These are phyloP conservation scores for Puccinia horiana DNA, from an alignment of 1,284 basidiomycete species.

Conservation along the genomic window DNA sequence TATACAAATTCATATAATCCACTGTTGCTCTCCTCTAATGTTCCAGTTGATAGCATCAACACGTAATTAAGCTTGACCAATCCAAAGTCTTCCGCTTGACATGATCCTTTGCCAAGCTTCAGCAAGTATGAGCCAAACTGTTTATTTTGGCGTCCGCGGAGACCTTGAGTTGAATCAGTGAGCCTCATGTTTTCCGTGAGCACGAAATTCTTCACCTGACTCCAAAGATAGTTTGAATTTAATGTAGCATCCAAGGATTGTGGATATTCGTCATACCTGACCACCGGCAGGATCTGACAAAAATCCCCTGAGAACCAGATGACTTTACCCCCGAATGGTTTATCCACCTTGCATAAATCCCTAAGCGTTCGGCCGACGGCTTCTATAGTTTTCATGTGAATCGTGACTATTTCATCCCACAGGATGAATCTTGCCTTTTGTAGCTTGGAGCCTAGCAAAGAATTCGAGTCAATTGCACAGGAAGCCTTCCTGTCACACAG, in stretches of 20 bases:
- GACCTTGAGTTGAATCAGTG: neutral
- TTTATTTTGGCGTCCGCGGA: too few relatives aligned
- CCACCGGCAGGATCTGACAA: constrained; percentile 17
- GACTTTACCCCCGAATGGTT: constrained; percentile 7
- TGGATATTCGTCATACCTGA: neutral
- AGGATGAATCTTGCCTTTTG: neutral
- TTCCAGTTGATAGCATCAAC: neutral
- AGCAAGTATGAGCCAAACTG: neutral
- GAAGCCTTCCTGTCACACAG: too few relatives aligned
- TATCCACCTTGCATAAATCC: neutral
- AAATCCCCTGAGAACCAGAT: constrained; percentile 9
- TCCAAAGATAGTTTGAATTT: neutral
- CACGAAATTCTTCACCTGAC: neutral
- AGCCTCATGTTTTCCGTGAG: neutral
- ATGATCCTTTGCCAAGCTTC: neutral
- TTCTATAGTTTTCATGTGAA: constrained; percentile 15
- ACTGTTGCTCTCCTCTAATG: neutral
- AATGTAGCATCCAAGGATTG: neutral
- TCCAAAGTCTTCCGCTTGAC: neutral
- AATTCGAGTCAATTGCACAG: neutral
- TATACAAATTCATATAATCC: neutral
- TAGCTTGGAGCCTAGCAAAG: neutral
- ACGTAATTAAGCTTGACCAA: neutral
- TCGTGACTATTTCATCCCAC: constrained; percentile 40
- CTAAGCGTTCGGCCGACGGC: constrained; percentile 22